phyloP scores from a whole-genome alignment of 148 eudicot genomes.

The Rhododendron griersonianum region DNA sequence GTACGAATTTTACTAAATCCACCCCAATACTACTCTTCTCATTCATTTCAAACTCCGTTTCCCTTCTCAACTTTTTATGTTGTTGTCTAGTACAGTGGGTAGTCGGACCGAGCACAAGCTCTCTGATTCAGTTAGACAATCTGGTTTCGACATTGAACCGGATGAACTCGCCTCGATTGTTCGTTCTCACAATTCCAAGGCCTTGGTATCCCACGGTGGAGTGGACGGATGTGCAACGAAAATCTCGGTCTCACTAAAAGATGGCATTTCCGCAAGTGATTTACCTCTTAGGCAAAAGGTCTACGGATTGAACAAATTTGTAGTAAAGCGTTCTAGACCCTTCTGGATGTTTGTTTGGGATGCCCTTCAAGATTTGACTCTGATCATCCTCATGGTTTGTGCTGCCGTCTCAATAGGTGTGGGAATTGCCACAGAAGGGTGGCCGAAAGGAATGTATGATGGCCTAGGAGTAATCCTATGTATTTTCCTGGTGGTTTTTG shows the following conservation, averaged over 20 bases:
- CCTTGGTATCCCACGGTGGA: slow-evolving; percentile 47
- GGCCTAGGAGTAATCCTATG: slow-evolving; percentile 69
- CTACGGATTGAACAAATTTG: slow-evolving; percentile 50
- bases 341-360: slow-evolving; percentile 80
- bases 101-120: slow-evolving; percentile 24
- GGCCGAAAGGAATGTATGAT: slow-evolving; percentile 82
- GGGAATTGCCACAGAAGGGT: slow-evolving; percentile 76
- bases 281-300: slow-evolving; percentile 33
- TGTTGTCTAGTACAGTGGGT: slow-evolving; percentile 36
- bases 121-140: slow-evolving; percentile 43
- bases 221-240: slow-evolving; percentile 46
- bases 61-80: background rate
- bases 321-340: slow-evolving; percentile 55
- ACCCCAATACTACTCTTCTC: background rate
- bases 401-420: slow-evolving; percentile 67
- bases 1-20: slow-evolving; percentile 22
- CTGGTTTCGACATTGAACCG: slow-evolving; percentile 56
- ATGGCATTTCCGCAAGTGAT: slow-evolving; percentile 38
- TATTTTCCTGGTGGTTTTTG: slow-evolving; percentile 63
- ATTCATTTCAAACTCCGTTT: background rate
- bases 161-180: slow-evolving; percentile 58
- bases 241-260: slow-evolving; percentile 32
- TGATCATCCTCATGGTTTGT: slow-evolving; percentile 71
- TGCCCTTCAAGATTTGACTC: slow-evolving; percentile 70
- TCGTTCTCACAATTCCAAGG: slow-evolving; percentile 36